Evolutionary conservation across 1,284 basidiomycete species (phyloP).

Genomic region (Rhizoctonia solani): DNA sequence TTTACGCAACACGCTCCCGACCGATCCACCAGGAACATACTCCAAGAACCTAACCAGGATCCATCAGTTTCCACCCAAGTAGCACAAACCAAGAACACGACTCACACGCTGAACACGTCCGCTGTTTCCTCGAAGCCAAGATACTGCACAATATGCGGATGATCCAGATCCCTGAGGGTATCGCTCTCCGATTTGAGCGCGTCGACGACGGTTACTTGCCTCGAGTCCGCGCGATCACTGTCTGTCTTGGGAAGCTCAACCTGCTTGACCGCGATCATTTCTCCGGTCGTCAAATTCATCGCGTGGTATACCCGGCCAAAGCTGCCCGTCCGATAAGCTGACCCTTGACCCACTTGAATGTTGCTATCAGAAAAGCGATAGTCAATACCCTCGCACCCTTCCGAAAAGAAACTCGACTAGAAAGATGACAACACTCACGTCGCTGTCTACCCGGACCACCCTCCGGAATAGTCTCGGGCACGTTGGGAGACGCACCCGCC

Average conservation of each 20-base stretch:
- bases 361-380: conserved; percentile 55
- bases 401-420: neutral
- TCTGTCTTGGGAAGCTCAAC: conserved; percentile 92
- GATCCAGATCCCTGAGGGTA: conserved; percentile 93
- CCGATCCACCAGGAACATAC: conserved; percentile 96
- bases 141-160: conserved; percentile 96
- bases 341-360: conserved; percentile 98
- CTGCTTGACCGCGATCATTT: conserved; percentile 99
- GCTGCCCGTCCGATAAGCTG: conserved; percentile 97
- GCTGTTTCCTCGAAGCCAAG: conserved; percentile 96
- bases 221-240: conserved; percentile 84
- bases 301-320: conserved; percentile 97
- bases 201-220: conserved; percentile 86
- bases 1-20: conserved; percentile 89
- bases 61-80: too few relatives aligned
- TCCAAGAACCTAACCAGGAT: conserved; percentile 78
- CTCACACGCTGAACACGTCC: conserved; percentile 89
- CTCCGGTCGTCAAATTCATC: conserved; percentile 96
- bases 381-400: conserved; percentile 37
- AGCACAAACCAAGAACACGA: conserved; percentile 39
- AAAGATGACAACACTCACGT: too few relatives aligned
- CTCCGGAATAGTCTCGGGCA: conserved; percentile 59
- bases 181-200: conserved; percentile 94
- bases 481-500: conserved; percentile 51
- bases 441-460: conserved; percentile 34